phyloP scores from a whole-genome alignment of 441 rosid genomes.

The Daphne laureola region DNA sequence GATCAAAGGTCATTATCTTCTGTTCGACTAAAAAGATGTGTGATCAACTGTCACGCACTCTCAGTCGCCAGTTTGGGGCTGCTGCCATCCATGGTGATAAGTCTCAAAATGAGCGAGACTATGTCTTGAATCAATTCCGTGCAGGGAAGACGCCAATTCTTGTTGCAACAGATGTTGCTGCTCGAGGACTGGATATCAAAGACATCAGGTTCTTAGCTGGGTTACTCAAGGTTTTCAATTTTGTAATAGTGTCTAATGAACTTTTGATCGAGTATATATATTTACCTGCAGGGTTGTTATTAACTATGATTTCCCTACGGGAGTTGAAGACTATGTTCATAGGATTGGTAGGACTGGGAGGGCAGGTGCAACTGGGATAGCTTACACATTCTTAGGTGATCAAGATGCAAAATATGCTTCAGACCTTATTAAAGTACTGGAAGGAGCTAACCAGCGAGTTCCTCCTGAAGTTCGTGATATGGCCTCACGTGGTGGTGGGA shows the following conservation, averaged over 20 bases:
- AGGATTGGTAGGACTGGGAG: slow-evolving; percentile 73
- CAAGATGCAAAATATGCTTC: slow-evolving; percentile 59
- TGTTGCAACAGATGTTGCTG: slow-evolving; percentile 73
- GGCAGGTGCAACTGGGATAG: slow-evolving; percentile 63
- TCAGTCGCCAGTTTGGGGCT: slow-evolving; percentile 50
- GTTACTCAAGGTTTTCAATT: not conserved
- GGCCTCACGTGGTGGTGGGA: slow-evolving; percentile 54
- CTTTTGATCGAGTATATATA: too few relatives aligned
- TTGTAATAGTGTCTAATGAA: not conserved
- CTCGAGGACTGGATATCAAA: slow-evolving; percentile 62
- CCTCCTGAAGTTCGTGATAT: slow-evolving; percentile 51
- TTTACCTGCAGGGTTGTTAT: slow-evolving; percentile 44
- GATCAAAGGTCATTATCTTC: slow-evolving; percentile 54
- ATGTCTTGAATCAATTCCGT: slow-evolving; percentile 50
- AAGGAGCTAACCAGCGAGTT: slow-evolving; percentile 56
- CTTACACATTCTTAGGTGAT: slow-evolving; percentile 49
- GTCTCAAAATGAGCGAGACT: slow-evolving; percentile 56
- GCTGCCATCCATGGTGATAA: slow-evolving; percentile 73
- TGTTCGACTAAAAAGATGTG: slow-evolving; percentile 73
- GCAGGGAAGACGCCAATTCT: slow-evolving; percentile 52
- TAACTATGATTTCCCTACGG: slow-evolving; percentile 64
- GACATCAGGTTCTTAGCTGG: slow-evolving; percentile 42
- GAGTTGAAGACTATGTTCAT: slow-evolving; percentile 69
- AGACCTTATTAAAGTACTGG: slow-evolving; percentile 49
- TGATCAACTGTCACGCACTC: slow-evolving; percentile 59